Evolutionary conservation across 768 basidiomycete genomes (phyloP), one percentile per base, ranked within the genome.

Genomic region (Termitomyces sp.): DNA sequence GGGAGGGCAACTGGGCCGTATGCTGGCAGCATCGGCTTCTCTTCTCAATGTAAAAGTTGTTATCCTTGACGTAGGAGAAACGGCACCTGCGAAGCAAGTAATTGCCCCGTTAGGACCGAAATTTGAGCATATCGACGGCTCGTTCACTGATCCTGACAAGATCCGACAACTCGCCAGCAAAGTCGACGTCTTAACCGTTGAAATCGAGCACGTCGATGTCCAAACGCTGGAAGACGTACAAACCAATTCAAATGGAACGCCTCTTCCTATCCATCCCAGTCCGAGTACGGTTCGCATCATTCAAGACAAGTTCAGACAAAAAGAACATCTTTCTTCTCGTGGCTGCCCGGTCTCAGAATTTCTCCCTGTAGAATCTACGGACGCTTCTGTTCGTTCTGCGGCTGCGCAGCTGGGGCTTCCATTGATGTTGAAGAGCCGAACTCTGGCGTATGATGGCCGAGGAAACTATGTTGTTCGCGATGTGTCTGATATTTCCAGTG

Each of bases 1-100:
- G 58, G 97, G 97, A 35, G 95, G 96, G 58, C 96, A 98, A 72
- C 84, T 99, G 23, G 96, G 96, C 23, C 92, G 96, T 22, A 99
- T 99, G 97, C 81, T 99, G 13, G 91, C 88, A 4, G 86, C 87
- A 31, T 86, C 95, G 0, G 95, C 96, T 3, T 87, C 94, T 2
- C 79, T 93, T 31, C 80, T 98, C 47, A 91, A 94, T 64, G 78
- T 97, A 62, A 82, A 88, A 38, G 74, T 95, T 16, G 70, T 94
- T 31, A 83, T 97, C 59, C 87, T 99, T 33, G 97, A 97, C 65
- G 81, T 84, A 10, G 92, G 91, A 13, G 75, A 80, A n/a, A 67
- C 80, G 53, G 82, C 80, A 0, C 97, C 96, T 0, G 97, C 96
- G 9, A 99, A 98, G 69, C 95, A 96, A 67, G 74, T 96, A 60